These are phyloP conservation scores for Limnanthes douglasii DNA, from an alignment of 345 rosid species.

Conservation along the genomic window DNA sequence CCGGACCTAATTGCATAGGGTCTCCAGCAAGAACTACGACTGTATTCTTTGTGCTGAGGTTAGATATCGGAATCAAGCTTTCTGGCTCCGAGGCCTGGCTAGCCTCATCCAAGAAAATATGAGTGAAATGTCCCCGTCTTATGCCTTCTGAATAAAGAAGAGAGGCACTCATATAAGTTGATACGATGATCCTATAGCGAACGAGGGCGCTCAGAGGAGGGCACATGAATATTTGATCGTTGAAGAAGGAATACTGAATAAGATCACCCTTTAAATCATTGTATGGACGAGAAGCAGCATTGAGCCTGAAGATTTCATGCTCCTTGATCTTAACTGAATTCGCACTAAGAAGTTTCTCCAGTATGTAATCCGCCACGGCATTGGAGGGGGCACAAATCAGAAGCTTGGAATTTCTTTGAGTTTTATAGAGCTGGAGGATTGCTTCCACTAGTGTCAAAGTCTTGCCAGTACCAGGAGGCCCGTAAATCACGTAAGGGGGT, in stretches of 20 bases:
- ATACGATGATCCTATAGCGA: conserved; percentile 43
- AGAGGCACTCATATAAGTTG: conserved; percentile 81
- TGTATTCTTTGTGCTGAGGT: conserved; percentile 41
- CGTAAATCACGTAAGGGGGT: conserved; percentile 74
- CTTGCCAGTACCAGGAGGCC: conserved; percentile 98
- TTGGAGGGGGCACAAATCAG: conserved; percentile 93
- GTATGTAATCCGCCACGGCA: conserved; percentile 77
- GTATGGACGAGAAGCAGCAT: conserved; percentile 60
- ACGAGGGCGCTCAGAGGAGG: conserved; percentile 47
- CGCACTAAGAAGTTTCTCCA: conserved; percentile 43
- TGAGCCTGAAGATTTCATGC: conserved; percentile 63
- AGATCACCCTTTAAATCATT: conserved; percentile 52
- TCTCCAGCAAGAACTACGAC: conserved; percentile 96
- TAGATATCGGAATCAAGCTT: conserved; percentile 63
- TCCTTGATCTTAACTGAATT: conserved; percentile 30
- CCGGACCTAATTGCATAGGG: conserved; percentile 93
- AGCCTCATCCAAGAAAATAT: conserved; percentile 86
- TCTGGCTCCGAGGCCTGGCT: conserved; percentile 99
- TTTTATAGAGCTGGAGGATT: conserved; percentile 52
- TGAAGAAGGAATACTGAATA: conserved; percentile 56
- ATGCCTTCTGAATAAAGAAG: conserved; percentile 70
- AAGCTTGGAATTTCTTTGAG: conserved; percentile 24
- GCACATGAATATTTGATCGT: conserved; percentile 46
- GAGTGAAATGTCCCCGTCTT: conserved; percentile 71
- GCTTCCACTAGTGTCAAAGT: conserved; percentile 81